Percentiles rank a stretch among this genome's conserved stretches.
Evolutionary conservation across 106 monocot species (phyloP).

Genomic region (Dendrobium nobile): DNA sequence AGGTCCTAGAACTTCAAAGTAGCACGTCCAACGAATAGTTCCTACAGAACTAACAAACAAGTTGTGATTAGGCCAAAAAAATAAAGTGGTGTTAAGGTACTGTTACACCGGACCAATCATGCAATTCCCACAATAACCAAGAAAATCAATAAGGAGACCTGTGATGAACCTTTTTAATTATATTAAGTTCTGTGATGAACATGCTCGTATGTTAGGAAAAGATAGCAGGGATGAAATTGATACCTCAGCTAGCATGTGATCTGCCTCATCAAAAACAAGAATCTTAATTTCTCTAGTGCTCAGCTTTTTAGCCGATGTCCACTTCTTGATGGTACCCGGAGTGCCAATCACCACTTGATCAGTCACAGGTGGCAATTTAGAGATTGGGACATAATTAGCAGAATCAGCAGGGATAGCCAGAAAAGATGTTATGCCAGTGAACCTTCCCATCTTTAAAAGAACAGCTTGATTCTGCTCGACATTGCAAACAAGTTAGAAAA

Average conservation of each 20-base stretch:
- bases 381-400: slow-evolving; percentile 46
- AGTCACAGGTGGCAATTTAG: slow-evolving; percentile 58
- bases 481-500: background rate
- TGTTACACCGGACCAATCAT: background rate
- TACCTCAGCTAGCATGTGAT: slow-evolving; percentile 91
- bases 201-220: background rate
- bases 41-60: background rate
- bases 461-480: slow-evolving; percentile 68
- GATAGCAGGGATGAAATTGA: background rate
- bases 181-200: background rate
- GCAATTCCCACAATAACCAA: background rate
- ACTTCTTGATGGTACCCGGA: slow-evolving; percentile 91
- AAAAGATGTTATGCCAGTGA: slow-evolving; percentile 74
- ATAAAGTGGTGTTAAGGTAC: background rate
- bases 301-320: slow-evolving; percentile 62
- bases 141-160: background rate
- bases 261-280: slow-evolving; percentile 96
- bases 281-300: slow-evolving; percentile 60
- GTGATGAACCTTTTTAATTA: background rate
- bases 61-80: background rate
- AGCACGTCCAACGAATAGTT: background rate
- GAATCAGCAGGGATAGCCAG: slow-evolving; percentile 70
- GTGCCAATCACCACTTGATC: slow-evolving; percentile 95
- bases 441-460: slow-evolving; percentile 80
- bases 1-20: background rate